These are phyloP conservation scores for Aureobasidium vineae DNA, from an alignment of 2,329 filamentous ascomycete genomes.

Conservation along the genomic window DNA sequence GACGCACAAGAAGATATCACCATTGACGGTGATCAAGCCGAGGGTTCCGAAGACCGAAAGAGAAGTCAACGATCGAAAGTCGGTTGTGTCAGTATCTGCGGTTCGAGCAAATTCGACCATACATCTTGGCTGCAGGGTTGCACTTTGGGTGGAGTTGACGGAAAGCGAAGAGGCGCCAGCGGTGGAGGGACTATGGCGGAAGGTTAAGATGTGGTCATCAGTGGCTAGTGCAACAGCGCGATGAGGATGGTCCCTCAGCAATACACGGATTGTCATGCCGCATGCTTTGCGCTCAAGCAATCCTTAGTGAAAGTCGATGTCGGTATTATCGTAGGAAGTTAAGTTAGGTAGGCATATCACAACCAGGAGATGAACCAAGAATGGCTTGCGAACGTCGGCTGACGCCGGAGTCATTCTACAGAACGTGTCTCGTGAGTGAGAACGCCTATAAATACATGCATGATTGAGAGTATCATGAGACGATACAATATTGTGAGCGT, in stretches of 20 bases:
- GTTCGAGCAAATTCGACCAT: slow-evolving; percentile 81
- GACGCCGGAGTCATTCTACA: slow-evolving; percentile 8
- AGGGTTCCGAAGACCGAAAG: slow-evolving; percentile 80
- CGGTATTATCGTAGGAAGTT: slow-evolving; percentile 8
- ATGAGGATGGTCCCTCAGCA: slow-evolving; percentile 82
- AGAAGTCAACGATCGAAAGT: slow-evolving; percentile 73
- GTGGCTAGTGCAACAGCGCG: slow-evolving; percentile 86
- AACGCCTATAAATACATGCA: background rate
- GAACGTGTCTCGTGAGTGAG: background rate
- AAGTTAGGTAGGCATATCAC: slow-evolving; percentile 4
- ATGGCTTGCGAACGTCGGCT: slow-evolving; percentile 10
- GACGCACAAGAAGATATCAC: slow-evolving; percentile 87
- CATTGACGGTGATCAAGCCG: slow-evolving; percentile 77
- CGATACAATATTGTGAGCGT: background rate
- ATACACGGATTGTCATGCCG: slow-evolving; percentile 66
- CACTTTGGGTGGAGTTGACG: slow-evolving; percentile 37
- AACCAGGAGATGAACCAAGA: slow-evolving; percentile 13
- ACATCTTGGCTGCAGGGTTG: slow-evolving; percentile 58
- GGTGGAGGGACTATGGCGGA: slow-evolving; percentile 71
- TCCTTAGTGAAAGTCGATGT: background rate
- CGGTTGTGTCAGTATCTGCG: slow-evolving; percentile 64
- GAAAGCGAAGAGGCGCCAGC: slow-evolving; percentile 52
- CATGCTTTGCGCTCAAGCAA: slow-evolving; percentile 20
- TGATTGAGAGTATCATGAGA: background rate
- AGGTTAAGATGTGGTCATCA: slow-evolving; percentile 74